Conservation (phyloP, 305 asterid species). For the Fraxinus floribunda region DNA sequence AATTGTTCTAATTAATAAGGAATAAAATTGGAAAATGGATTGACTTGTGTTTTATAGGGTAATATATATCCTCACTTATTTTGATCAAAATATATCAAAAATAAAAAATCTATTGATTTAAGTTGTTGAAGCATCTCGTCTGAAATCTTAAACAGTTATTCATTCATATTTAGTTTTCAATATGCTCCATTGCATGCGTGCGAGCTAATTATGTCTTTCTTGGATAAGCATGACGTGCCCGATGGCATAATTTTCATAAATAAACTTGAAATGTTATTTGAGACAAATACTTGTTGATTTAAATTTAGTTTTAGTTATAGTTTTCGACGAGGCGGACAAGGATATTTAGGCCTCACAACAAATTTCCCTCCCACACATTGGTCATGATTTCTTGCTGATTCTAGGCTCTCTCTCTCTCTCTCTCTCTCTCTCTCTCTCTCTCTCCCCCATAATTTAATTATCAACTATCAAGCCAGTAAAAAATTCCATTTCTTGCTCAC, state of each 20-base stretch:
- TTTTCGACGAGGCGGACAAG: too few relatives aligned
- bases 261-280: neutral
- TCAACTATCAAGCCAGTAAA: conserved; percentile 13
- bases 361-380: neutral
- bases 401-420: conserved; percentile 25
- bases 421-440: too few relatives aligned
- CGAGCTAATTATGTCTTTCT: neutral
- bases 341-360: conserved; percentile 26
- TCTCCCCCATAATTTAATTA: conserved; percentile 4
- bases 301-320: too few relatives aligned
- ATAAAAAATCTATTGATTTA: conserved; percentile 25
- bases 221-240: neutral
- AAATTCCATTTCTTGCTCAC: neutral
- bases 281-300: neutral
- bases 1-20: neutral
- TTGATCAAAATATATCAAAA: conserved; percentile 28
- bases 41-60: conserved; percentile 40
- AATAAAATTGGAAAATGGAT: conserved; percentile 13
- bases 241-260: neutral
- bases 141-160: neutral
- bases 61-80: conserved; percentile 16
- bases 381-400: conserved; percentile 32
- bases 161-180: neutral
- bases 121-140: conserved; percentile 31
- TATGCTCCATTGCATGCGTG: neutral